These are phyloP conservation scores for Simplicillium aogashimaense DNA, from an alignment of 2,329 filamentous ascomycete species.

Conservation along the genomic window DNA sequence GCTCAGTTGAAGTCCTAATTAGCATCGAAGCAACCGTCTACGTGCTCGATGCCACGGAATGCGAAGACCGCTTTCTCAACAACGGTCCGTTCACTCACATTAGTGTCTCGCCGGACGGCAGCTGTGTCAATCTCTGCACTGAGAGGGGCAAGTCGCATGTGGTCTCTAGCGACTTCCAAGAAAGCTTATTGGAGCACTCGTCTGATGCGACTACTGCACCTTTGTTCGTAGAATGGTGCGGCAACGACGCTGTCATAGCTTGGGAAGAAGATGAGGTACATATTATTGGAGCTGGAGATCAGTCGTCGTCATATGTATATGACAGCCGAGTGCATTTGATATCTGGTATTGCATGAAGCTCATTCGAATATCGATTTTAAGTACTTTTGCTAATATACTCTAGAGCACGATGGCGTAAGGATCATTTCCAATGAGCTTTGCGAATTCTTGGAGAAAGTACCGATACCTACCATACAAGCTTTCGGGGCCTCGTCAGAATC, in stretches of 20 bases:
- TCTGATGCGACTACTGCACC: conserved; percentile 78
- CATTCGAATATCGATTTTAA: too few species aligned
- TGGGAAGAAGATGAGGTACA: conserved; percentile 99
- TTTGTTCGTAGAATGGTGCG: conserved; percentile 90
- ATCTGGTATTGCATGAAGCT: conserved; percentile 67
- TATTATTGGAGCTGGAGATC: conserved; percentile 75
- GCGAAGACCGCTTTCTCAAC: conserved; percentile 82
- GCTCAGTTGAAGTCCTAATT: conserved; percentile 85
- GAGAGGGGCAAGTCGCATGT: conserved; percentile 80
- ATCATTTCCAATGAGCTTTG: conserved; percentile 89
- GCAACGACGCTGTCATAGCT: conserved; percentile 85
- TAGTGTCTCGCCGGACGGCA: conserved; percentile 82
- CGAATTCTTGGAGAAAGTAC: conserved; percentile 93
- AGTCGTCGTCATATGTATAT: conserved; percentile 73
- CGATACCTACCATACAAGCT: conserved; percentile 75
- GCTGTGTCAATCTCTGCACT: conserved; percentile 80
- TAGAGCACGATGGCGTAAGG: conserved; percentile 73
- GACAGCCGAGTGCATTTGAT: conserved; percentile 84
- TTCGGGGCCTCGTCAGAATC: conserved; percentile 84
- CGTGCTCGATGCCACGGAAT: conserved; percentile 78
- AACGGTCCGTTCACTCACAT: conserved; percentile 90
- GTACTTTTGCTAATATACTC: conserved; percentile 5
- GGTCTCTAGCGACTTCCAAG: conserved; percentile 91
- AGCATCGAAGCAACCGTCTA: conserved; percentile 79
- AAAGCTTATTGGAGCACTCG: conserved; percentile 82